A percentile compares a stretch with the other conserved stretches of the same genome.
Evolutionary conservation across 176 grass and related monocot species (phyloP).

Genomic region (Triticum monococcum): DNA sequence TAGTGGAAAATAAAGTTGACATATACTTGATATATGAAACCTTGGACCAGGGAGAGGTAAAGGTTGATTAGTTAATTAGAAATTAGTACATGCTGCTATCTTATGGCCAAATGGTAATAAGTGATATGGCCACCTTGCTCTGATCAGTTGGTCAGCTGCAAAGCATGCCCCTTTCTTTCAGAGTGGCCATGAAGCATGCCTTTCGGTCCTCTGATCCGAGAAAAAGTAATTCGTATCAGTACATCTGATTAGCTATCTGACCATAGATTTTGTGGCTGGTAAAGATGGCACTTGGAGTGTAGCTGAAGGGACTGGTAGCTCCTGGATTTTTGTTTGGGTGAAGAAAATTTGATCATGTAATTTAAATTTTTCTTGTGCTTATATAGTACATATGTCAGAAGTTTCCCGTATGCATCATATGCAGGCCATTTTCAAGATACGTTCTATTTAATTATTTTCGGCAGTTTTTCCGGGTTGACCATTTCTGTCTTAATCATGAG

Average conservation of each 20-base stretch:
- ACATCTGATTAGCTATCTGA: neutral
- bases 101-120: slow-evolving; percentile 32
- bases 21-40: neutral
- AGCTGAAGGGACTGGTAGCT: slow-evolving; percentile 14
- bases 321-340: neutral
- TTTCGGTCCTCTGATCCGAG: slow-evolving; percentile 41
- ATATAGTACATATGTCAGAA: neutral
- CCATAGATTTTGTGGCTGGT: slow-evolving; percentile 8
- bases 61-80: neutral
- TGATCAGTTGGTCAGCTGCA: slow-evolving; percentile 38
- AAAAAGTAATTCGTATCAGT: neutral
- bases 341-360: neutral
- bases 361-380: neutral
- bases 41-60: neutral
- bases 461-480: neutral
- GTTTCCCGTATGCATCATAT: neutral
- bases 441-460: neutral
- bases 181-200: slow-evolving; percentile 43
- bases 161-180: slow-evolving; percentile 6
- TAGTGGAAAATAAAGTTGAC: slow-evolving; percentile 18
- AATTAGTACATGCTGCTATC: neutral
- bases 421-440: neutral
- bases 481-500: neutral
- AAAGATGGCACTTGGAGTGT: slow-evolving; percentile 27
- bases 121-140: slow-evolving; percentile 10